Percentiles rank a stretch among this genome's conserved stretches.
These are phyloP conservation scores for Erysimum cheiri DNA, from an alignment of 441 rosid genomes.

Conservation along the genomic window DNA sequence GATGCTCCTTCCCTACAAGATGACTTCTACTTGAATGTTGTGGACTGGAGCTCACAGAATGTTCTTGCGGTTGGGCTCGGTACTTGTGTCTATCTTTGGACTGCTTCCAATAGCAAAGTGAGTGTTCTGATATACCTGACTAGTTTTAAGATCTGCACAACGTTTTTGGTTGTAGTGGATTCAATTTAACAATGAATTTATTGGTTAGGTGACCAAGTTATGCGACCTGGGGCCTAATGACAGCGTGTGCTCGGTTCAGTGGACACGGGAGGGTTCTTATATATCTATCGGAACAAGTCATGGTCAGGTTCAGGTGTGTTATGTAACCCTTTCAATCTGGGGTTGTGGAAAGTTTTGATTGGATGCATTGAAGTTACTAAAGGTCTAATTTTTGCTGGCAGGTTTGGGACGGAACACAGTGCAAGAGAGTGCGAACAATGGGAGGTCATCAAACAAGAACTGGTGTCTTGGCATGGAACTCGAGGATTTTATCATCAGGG, in stretches of 20 bases:
- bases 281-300: conserved; percentile 89
- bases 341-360: background rate
- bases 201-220: conserved; percentile 86
- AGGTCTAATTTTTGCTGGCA: conserved; percentile 29
- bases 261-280: conserved; percentile 97
- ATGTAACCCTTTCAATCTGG: background rate
- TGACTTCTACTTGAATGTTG: conserved; percentile 94
- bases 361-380: background rate
- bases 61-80: conserved; percentile 96
- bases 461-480: conserved; percentile 97
- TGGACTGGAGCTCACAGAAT: conserved; percentile 98
- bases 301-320: conserved; percentile 93
- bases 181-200: conserved; percentile 12
- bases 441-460: conserved; percentile 97
- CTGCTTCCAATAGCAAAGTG: conserved; percentile 95
- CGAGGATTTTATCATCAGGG: conserved; percentile 85
- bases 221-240: conserved; percentile 94
- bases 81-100: conserved; percentile 94
- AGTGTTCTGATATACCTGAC: conserved; percentile 32
- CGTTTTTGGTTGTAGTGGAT: conserved; percentile 4
- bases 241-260: conserved; percentile 85
- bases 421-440: conserved; percentile 91
- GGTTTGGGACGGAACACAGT: conserved; percentile 96
- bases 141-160: background rate
- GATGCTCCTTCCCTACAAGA: conserved; percentile 99